Percentiles rank a stretch among this genome's conserved stretches.
Conservation (phyloP, 768 basidiomycete species). For the Macrocybe gigantea region DNA sequence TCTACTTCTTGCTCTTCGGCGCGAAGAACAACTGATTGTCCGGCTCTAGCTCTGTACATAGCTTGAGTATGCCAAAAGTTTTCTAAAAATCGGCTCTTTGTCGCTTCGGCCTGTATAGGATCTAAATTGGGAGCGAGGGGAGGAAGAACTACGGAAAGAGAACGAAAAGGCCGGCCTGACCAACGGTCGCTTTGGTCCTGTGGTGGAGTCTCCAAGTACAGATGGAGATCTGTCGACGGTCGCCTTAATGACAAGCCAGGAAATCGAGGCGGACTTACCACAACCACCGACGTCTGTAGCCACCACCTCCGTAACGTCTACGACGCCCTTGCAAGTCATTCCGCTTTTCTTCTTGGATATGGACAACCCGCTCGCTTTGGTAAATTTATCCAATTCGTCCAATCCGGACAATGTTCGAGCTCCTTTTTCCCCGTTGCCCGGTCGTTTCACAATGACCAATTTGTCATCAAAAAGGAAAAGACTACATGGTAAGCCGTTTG, state of each 20-base stretch:
- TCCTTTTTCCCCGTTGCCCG: conserved; percentile 66
- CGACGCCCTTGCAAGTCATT: conserved; percentile 77
- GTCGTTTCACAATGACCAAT: conserved; percentile 86
- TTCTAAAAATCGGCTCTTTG: conserved; percentile 81
- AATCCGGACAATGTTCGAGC: conserved; percentile 70
- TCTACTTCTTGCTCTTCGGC: conserved; percentile 77
- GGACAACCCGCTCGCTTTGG: conserved; percentile 56
- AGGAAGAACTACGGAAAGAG: conserved; percentile 72
- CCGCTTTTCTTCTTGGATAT: conserved; percentile 70
- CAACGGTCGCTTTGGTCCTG: conserved; percentile 80
- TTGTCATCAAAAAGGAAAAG: conserved; percentile 95
- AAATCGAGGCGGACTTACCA: conserved; percentile 41
- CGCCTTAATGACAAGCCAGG: not conserved
- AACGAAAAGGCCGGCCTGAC: conserved; percentile 82
- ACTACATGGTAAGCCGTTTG: conserved; percentile 68
- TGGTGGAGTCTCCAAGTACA: conserved; percentile 81
- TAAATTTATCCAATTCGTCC: conserved; percentile 71
- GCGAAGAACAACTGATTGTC: conserved; percentile 67
- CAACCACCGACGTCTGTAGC: conserved; percentile 82
- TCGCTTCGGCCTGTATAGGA: conserved; percentile 52
- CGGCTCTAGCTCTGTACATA: conserved; percentile 63
- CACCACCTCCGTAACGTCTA: conserved; percentile 80
- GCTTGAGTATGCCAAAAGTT: conserved; percentile 90
- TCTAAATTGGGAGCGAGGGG: conserved; percentile 63
- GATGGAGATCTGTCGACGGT: conserved; percentile 62